Base-by-base conservation (phyloP, 2,329 filamentous ascomycete species). In the Ascochyta viciae-villosae region DNA sequence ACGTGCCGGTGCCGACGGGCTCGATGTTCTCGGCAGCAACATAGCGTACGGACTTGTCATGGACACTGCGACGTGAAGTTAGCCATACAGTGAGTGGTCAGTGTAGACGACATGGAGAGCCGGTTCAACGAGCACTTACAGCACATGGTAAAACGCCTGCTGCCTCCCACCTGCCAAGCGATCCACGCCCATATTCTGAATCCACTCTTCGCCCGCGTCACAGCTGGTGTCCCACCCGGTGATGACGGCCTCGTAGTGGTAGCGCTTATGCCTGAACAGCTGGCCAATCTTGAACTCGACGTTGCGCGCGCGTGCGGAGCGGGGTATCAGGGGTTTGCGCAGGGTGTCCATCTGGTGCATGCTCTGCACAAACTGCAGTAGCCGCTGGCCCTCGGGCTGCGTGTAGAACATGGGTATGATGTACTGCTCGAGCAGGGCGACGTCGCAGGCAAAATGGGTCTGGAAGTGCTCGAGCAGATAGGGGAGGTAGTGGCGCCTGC, bases 21-120 rank as follows among this genome's bases (percentile, higher is more conserved):
- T 87, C 78, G 52, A 97, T 89, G 65, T 93, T 96, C 66, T 93
- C 89, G 70, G 96, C 88, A 0, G 91, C 89, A 3, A 93, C 87
- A 68, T 93, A 91, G 39, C 90, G 84, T 48, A 89, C 83, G 47
- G 83, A 87, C 47, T 85, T 86, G 65, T 92, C 88, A 54, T 85
- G 83, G 54, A 85, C 85, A 50, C 87, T 89, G 60, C 29, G 1
- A 34, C 8, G 13, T 0, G 6, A 12, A 12, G 19, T 56, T 13
- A 56, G 47, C 37, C 16, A 24, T 4, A 16, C 8, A 34, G 2
- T 7, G 10, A 19, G 19, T 19, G 19, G 19, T 19, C 1, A 19
- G 19, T 19, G 16, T 6, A 10, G 27, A 10, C 7, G 3, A 3
- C 5, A 26, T 15, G 13, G 31, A 16, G 33, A 16, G n/a, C 9